phyloP scores from a whole-genome alignment of 257 asterid genomes.

The Penstemon newberryi region DNA sequence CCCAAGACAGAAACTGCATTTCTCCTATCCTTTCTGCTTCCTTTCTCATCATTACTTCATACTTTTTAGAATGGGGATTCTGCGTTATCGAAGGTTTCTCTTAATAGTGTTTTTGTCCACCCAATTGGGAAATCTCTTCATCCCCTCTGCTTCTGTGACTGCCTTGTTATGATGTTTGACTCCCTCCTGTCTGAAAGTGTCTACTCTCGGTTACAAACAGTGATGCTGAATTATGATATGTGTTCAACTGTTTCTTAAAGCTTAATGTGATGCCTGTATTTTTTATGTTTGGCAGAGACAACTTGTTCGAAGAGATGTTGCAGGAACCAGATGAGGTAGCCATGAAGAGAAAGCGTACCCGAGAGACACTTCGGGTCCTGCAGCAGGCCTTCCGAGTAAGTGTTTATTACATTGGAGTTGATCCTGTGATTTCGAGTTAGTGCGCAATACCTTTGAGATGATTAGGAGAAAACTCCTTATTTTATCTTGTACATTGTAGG shows the following conservation, averaged over 20 bases:
- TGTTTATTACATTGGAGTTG: slow-evolving; percentile 3
- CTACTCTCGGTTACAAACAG: background rate
- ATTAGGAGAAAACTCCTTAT: background rate
- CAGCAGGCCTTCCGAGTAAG: slow-evolving; percentile 88
- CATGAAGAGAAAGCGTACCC: slow-evolving; percentile 81
- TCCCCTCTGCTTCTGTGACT: background rate
- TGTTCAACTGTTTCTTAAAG: background rate
- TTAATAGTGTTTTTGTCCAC: background rate
- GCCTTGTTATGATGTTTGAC: background rate
- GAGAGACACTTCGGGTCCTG: slow-evolving; percentile 80
- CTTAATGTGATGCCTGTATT: slow-evolving; percentile 26
- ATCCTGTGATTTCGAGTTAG: background rate
- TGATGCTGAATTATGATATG: background rate
- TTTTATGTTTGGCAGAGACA: slow-evolving; percentile 59
- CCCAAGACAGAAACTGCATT: background rate
- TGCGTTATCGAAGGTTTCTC: background rate
- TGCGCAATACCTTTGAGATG: background rate
- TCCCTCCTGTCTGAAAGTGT: background rate
- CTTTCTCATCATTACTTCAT: background rate
- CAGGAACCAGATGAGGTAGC: slow-evolving; percentile 97
- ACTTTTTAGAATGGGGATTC: background rate
- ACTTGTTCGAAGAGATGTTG: slow-evolving; percentile 86
- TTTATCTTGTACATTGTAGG: background rate
- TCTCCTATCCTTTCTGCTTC: background rate
- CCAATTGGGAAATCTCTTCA: background rate